phyloP scores from a whole-genome alignment of 2,329 filamentous ascomycete species.

The Trichoderma breve region DNA sequence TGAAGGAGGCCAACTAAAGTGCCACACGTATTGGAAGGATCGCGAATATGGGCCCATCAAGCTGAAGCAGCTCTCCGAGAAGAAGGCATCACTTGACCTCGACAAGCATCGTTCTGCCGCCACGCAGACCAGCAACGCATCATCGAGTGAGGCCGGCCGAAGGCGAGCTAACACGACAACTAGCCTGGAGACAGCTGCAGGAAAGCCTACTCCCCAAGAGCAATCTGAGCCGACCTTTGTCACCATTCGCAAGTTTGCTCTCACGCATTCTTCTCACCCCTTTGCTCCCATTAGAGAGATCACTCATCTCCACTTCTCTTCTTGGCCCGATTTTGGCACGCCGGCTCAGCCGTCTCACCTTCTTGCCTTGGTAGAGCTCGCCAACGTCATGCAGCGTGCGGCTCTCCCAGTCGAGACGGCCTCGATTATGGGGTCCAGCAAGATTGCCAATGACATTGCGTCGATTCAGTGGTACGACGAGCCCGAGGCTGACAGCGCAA shows the following conservation, averaged over 20 bases:
- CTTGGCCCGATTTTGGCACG: slow-evolving; percentile 97
- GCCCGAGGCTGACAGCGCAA: slow-evolving; percentile 51
- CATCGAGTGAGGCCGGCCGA: slow-evolving; percentile 42
- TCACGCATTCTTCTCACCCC: slow-evolving; percentile 73
- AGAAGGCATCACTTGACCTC: slow-evolving; percentile 74
- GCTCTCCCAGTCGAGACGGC: slow-evolving; percentile 49
- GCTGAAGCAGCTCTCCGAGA: slow-evolving; percentile 76
- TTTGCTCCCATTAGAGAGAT: slow-evolving; percentile 88
- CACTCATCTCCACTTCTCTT: slow-evolving; percentile 88
- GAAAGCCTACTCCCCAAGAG: slow-evolving; percentile 28
- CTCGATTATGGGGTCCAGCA: slow-evolving; percentile 34
- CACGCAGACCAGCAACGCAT: slow-evolving; percentile 30
- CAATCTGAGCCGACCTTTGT: slow-evolving; percentile 67
- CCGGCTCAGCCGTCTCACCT: slow-evolving; percentile 86
- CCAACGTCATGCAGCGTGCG: slow-evolving; percentile 68
- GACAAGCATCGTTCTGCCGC: slow-evolving; percentile 49
- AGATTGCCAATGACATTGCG: slow-evolving; percentile 29
- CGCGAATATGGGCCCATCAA: slow-evolving; percentile 75
- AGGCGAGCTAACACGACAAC: slow-evolving; percentile 56
- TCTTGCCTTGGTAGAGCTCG: slow-evolving; percentile 84
- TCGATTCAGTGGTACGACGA: slow-evolving; percentile 54
- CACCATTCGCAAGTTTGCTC: slow-evolving; percentile 79
- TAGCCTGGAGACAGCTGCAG: slow-evolving; percentile 38
- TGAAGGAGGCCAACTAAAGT: slow-evolving; percentile 91
- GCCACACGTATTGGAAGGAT: slow-evolving; percentile 87